A percentile compares a stretch with the other conserved stretches of the same genome.
Conservation (phyloP, 208 protist genomes). For the Trypanosoma rangeli region DNA sequence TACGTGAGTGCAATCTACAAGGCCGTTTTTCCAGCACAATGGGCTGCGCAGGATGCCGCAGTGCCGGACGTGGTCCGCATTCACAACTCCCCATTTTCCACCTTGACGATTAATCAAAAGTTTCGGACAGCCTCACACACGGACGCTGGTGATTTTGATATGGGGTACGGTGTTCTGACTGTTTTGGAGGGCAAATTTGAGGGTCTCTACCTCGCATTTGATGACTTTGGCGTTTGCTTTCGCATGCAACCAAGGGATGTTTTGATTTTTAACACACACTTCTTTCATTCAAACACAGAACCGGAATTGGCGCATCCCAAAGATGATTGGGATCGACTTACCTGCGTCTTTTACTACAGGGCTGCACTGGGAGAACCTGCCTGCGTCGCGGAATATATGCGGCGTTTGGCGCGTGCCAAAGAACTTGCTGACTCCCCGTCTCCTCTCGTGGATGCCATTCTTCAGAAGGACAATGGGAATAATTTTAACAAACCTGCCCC, state of each 20-base stretch:
- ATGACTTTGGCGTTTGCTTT: constrained; percentile 74
- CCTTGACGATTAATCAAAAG: constrained; percentile 88
- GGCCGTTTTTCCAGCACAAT: constrained; percentile 57
- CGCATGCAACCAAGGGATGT: constrained; percentile 81
- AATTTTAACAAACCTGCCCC: constrained; percentile 58
- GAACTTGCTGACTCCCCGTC: constrained; percentile 9
- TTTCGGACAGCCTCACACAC: constrained; percentile 91
- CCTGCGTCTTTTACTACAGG: constrained; percentile 92
- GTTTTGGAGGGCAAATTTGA: constrained; percentile 86
- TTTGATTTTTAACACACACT: constrained; percentile 91
- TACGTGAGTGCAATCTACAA: constrained; percentile 87
- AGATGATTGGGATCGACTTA: constrained; percentile 65
- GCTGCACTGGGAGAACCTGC: constrained; percentile 63
- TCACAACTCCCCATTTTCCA: constrained; percentile 85
- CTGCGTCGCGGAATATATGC: constrained; percentile 71
- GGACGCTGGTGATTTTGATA: constrained; percentile 90
- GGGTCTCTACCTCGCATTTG: constrained; percentile 71
- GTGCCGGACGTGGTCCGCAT: constrained; percentile 90
- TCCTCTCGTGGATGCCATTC: constrained; percentile 28
- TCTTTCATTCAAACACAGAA: constrained; percentile 92
- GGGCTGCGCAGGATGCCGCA: constrained; percentile 71
- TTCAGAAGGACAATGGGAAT: constrained; percentile 64
- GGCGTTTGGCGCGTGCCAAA: constrained; percentile 48
- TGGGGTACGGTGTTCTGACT: constrained; percentile 81
- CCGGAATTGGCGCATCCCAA: constrained; percentile 47